Evolutionary conservation across 148 eudicot genomes (phyloP).

Genomic region (Rheum nobile): DNA sequence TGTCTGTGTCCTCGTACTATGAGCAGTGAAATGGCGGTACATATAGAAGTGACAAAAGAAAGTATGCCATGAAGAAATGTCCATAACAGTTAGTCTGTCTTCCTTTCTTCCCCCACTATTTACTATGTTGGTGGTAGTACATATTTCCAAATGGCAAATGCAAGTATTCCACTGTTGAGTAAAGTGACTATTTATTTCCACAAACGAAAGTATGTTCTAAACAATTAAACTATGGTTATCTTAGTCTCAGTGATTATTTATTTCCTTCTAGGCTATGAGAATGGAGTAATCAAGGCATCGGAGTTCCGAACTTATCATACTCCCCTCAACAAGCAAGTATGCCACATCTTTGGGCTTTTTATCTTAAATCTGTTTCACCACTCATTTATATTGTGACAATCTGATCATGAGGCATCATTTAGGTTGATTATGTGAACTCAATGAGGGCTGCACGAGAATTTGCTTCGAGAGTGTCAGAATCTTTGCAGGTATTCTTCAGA

Average conservation of each 20-base stretch:
- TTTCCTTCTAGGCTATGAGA: constrained; percentile 49
- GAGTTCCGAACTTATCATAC: constrained; percentile 96
- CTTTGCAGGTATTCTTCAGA: constrained; percentile 50
- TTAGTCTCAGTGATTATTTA: neutral
- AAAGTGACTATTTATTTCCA: too few species aligned
- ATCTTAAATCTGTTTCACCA: neutral
- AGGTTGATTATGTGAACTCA: constrained; percentile 85
- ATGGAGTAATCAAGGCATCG: constrained; percentile 74
- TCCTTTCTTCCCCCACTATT: too few species aligned
- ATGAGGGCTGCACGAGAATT: constrained; percentile 85
- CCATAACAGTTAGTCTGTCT: too few species aligned
- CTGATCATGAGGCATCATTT: constrained; percentile 1
- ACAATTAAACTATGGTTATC: neutral
- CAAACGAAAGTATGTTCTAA: too few species aligned
- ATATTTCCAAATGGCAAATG: too few species aligned
- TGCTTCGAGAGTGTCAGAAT: constrained; percentile 66
- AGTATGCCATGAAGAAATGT: too few species aligned
- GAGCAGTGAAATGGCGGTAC: too few species aligned
- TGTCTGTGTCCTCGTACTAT: too few species aligned
- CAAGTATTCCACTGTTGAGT: too few species aligned
- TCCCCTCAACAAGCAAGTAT: constrained; percentile 93
- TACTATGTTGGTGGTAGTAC: too few species aligned
- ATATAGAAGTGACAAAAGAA: too few species aligned
- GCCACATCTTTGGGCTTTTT: constrained; percentile 2
- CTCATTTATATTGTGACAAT: constrained; percentile 2